Base-by-base conservation (phyloP, 2,329 filamentous ascomycete genomes). In the Penicillium crustosum region DNA sequence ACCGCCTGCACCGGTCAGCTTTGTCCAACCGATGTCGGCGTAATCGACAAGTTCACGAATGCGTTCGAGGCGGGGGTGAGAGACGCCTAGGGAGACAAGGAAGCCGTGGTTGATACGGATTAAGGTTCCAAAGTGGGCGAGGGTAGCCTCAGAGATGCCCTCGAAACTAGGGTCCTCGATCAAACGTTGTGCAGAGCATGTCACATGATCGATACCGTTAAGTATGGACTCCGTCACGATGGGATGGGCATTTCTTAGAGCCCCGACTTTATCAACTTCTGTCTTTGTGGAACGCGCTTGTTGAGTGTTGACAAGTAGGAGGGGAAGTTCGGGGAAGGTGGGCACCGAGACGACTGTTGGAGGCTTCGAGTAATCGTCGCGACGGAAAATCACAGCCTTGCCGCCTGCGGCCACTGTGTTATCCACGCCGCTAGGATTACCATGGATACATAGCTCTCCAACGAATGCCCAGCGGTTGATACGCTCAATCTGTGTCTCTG, bases 381-480 rank as follows among this genome's bases (percentile, higher is more conserved):
- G 84, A 69, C 93, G 89, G 78, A 96, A 99, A 3, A 97, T 81
- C 1, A 99, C 92, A 0, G 93, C 94, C 77, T 96, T 97, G 57
- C 94, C 94, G 68, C 95, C 90, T 13, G 93, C 90, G 13, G 93
- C 84, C 29, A 99, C 93, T 3, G 94, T 99, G 75, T 99, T 99
- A 77, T 99, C 94, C 43, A 99, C 91, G 0, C 94, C 94, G 0
- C 91, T 96, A 0, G 94, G 94, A 70, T 96, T 97, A 38, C 93
- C 94, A 72, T 99, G 94, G 62, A 97, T 97, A 76, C 92, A 94
- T 86, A 97, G 89, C 75, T 99, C 94, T 25, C 89, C 89, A 0
- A 99, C 94, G 75, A 97, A 97, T 0, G 94, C 93, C 94, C 95
- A 99, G 61, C 90, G 85, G 75, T 99, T 99, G 77, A 99, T 97